A percentile compares a stretch with the other conserved stretches of the same genome.
Conservation (phyloP, 2,329 filamentous ascomycete genomes). For the Ophiostoma sp. region DNA sequence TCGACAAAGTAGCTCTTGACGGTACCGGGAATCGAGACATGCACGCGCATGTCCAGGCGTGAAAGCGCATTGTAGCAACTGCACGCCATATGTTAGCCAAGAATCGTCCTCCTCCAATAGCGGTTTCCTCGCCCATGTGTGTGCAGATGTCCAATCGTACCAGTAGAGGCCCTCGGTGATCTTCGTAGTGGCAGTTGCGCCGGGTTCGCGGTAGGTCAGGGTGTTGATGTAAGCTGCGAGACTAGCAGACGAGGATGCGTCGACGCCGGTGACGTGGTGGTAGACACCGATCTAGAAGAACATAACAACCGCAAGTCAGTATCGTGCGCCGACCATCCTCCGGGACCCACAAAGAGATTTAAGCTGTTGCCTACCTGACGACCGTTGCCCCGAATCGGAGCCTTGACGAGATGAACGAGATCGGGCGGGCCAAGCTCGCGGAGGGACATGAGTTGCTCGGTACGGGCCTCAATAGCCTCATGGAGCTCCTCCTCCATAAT, state of each 20-base stretch:
- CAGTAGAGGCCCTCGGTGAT: conserved; percentile 94
- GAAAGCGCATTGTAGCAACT: conserved; percentile 99
- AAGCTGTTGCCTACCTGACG: conserved; percentile 49
- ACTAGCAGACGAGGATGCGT: conserved; percentile 96
- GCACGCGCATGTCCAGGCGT: conserved; percentile 94
- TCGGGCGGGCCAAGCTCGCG: conserved; percentile 95
- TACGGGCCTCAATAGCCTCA: conserved; percentile 88
- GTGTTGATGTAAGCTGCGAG: conserved; percentile 98
- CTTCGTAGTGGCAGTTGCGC: conserved; percentile 74
- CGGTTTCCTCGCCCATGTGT: background rate
- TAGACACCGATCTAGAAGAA: conserved; percentile 78
- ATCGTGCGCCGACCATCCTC: background rate
- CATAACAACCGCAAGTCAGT: background rate
- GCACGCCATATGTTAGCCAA: background rate
- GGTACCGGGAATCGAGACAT: conserved; percentile 93
- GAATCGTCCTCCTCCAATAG: background rate
- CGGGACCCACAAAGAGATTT: background rate
- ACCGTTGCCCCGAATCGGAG: conserved; percentile 56
- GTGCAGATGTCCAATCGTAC: conserved; percentile 45
- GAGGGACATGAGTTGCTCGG: conserved; percentile 79
- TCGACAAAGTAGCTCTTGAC: conserved; percentile 98
- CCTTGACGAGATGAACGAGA: conserved; percentile 90
- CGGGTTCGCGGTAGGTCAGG: conserved; percentile 83
- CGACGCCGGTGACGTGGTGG: conserved; percentile 95
- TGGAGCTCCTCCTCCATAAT: conserved; percentile 92